These are phyloP conservation scores for Podila minutissima DNA, from an alignment of 192 early-diverging fungal species.

Conservation along the genomic window DNA sequence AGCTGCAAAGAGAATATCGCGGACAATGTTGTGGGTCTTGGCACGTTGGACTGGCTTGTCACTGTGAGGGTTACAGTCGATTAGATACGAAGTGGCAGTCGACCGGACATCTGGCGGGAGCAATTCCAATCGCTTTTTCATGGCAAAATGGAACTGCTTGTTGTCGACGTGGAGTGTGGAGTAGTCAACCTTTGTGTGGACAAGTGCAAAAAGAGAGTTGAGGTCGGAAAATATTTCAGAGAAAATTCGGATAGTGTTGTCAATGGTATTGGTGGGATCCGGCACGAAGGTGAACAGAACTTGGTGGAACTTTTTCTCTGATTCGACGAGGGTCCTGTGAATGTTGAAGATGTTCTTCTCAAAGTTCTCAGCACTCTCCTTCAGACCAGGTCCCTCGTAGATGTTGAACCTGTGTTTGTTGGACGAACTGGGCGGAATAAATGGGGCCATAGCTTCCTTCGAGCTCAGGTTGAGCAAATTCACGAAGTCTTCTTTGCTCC, in stretches of 20 bases:
- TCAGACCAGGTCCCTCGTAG: background rate
- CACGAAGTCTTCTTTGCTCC: background rate
- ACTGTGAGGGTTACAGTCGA: background rate
- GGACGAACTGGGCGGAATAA: background rate
- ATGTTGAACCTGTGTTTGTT: background rate
- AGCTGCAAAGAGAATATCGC: background rate
- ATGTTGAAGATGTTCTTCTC: slow-evolving; percentile 1
- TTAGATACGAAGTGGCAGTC: background rate
- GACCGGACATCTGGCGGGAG: background rate
- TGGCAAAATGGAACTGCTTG: background rate
- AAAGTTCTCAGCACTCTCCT: background rate
- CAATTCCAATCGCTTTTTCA: background rate
- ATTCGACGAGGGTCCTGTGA: background rate
- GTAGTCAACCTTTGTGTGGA: background rate
- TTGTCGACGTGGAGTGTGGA: background rate
- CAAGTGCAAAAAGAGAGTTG: background rate
- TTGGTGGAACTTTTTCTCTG: background rate
- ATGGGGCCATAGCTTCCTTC: background rate
- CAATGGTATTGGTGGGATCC: background rate
- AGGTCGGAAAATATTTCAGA: background rate
- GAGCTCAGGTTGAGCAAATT: background rate
- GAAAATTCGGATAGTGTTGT: background rate
- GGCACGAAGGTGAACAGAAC: background rate
- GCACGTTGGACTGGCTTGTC: background rate
- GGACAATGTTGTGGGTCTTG: background rate